Conservation (phyloP, 495 filamentous ascomycete species). For the Daldinia grandis region DNA sequence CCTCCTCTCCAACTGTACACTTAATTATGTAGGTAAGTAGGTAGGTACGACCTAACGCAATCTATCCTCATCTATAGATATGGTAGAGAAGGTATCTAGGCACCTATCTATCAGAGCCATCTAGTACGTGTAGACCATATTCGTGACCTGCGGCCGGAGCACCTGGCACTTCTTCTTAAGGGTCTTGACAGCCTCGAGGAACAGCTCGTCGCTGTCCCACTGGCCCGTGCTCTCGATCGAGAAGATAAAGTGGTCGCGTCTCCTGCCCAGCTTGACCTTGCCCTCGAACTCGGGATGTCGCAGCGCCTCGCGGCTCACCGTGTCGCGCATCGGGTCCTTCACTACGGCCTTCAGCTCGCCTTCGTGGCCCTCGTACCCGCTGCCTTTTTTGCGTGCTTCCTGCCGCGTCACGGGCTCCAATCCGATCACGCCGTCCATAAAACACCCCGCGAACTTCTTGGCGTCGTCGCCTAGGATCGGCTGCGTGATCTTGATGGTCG, state of each 20-base stretch:
- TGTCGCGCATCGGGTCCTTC: conserved; percentile 82
- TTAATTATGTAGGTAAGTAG: not conserved
- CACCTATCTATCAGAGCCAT: not conserved
- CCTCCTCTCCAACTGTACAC: not conserved
- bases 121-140: conserved; percentile 53
- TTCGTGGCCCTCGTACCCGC: conserved; percentile 74
- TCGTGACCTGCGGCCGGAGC: conserved; percentile 55
- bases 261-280: conserved; percentile 91
- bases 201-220: conserved; percentile 87
- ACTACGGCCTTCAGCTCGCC: conserved; percentile 88
- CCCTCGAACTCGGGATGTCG: conserved; percentile 92
- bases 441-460: conserved; percentile 88
- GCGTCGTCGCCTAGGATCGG: conserved; percentile 89
- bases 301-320: conserved; percentile 90
- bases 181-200: conserved; percentile 84
- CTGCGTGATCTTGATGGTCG: conserved; percentile 78
- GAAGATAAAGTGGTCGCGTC: conserved; percentile 97
- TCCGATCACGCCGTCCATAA: conserved; percentile 87
- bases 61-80: not conserved
- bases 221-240: conserved; percentile 93
- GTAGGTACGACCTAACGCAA: not conserved
- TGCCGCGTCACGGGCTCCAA: conserved; percentile 74
- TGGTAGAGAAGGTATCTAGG: not conserved
- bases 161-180: conserved; percentile 75
- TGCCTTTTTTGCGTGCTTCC: conserved; percentile 67